Conservation (phyloP, 129 eudicot genomes). For the Pseudognaphalium luteoalbum region DNA sequence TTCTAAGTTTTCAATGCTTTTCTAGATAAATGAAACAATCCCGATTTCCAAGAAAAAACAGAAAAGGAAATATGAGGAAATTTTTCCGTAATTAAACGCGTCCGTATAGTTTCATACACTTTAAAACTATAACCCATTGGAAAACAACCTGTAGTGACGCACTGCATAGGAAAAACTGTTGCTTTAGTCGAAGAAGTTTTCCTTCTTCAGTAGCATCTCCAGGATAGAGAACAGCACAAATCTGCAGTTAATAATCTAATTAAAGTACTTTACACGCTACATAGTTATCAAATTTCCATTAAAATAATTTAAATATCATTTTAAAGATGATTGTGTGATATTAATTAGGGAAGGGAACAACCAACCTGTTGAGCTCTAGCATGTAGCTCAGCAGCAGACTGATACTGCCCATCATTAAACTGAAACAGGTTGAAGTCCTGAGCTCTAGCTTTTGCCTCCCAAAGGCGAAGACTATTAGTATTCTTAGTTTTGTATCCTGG, state of each 20-base stretch:
- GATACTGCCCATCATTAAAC: slow-evolving; percentile 93
- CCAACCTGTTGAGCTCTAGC: slow-evolving; percentile 92
- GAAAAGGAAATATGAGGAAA: too few species aligned
- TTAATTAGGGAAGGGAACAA: slow-evolving; percentile 5
- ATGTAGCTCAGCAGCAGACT: slow-evolving; percentile 85
- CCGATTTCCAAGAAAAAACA: too few species aligned
- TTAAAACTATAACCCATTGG: not conserved
- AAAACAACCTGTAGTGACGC: slow-evolving; percentile 96
- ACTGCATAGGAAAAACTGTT: slow-evolving; percentile 96
- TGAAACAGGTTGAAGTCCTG: slow-evolving; percentile 81
- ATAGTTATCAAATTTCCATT: not conserved
- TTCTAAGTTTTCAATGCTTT: too few species aligned
- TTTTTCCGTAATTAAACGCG: too few species aligned
- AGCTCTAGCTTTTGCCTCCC: slow-evolving; percentile 97
- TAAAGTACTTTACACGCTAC: slow-evolving; percentile 5
- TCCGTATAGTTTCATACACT: too few species aligned
- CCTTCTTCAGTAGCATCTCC: slow-evolving; percentile 98
- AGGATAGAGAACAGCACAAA: slow-evolving; percentile 96
- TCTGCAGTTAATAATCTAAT: slow-evolving; percentile 52
- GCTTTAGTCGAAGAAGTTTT: slow-evolving; percentile 90
- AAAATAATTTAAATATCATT: not conserved
- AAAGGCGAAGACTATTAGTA: slow-evolving; percentile 95
- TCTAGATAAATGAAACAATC: too few species aligned
- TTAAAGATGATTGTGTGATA: slow-evolving; percentile 1
- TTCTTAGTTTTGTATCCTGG: slow-evolving; percentile 98